Base-by-base conservation (phyloP, 225 moss, liverwort and hornwort species). In the Bryoerythrophyllum caledonicum region DNA sequence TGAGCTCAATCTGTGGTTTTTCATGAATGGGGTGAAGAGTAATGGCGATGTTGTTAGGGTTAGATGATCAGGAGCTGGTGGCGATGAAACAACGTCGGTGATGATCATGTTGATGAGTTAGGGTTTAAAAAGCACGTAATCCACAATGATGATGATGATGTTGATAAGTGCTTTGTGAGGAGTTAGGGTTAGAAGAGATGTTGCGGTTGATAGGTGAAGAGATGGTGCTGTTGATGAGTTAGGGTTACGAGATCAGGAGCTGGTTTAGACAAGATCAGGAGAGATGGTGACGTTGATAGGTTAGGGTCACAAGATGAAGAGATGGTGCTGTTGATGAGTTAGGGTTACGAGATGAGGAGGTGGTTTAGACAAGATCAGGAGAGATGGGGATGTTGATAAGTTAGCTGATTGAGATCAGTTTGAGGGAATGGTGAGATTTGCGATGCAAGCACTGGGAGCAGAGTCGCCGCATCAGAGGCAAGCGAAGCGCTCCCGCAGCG, bases 381-480 rank as follows among this genome's bases (percentile, higher is more conserved):
- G 37, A 37, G 38, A 8, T 38, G 38, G 38, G 8, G 38, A 38
- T 38, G 38, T 38, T 38, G 38, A 38, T 8, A 8, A 38, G 8
- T 8, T 38, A 38, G 38, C 8, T 38, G 38, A 38, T 38, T 38
- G 38, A 38, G 38, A 38, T 38, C 38, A 38, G 38, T 38, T 38
- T 38, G 38, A 38, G 38, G 48, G 76, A 63, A 88, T 88, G 88
- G 88, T 88, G 71, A 70, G 88, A 32, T 88, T 88, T 68, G 88
- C 88, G 81, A 88, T 88, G 79, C 88, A 86, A 3, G 64, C 85
- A 59, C 71, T 88, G 26, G 85, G 79, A 63, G 52, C 75, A 32
- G 81, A 85, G n/a, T 86, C 88, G 49, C 85, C 80, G 70, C 88
- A 82, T 58, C 85, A 81, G 20, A 82, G 85, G 65, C 76, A 74